Percentiles rank a stretch among this genome's conserved stretches.
These are phyloP conservation scores for Williopsis jadinii DNA, from an alignment of 1,139 yeast species.

Conservation along the genomic window DNA sequence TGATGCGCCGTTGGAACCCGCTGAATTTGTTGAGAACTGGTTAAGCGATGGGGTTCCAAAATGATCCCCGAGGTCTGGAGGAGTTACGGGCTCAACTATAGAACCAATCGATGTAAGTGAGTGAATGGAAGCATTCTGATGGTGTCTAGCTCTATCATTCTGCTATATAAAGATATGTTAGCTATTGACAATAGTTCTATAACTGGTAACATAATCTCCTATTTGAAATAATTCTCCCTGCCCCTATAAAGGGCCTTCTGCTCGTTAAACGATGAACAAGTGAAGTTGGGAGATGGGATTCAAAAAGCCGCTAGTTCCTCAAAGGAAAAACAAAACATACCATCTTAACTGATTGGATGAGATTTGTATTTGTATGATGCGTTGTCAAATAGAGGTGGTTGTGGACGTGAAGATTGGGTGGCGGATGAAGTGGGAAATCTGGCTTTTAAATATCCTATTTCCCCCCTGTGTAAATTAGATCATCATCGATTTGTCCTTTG, in stretches of 20 bases:
- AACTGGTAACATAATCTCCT: no score
- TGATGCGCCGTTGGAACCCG: constrained; percentile 8
- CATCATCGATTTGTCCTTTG: constrained; percentile 4
- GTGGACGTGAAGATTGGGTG: not conserved
- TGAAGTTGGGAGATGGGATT: no score
- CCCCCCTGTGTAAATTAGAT: constrained; percentile 3
- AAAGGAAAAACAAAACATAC: not conserved
- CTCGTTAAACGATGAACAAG: no score
- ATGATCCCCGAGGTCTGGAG: constrained; percentile 17
- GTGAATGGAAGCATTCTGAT: constrained; percentile 20
- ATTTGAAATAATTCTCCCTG: no score
- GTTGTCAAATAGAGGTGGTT: no score
- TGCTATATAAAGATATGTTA: constrained; percentile 1
- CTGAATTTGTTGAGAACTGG: not conserved
- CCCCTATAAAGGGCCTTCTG: not conserved
- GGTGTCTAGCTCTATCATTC: constrained; percentile 16
- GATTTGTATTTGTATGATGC: not conserved
- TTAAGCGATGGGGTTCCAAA: constrained; percentile 2
- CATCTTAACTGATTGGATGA: not conserved
- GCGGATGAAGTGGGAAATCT: constrained; percentile 5
- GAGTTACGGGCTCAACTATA: constrained; percentile 22
- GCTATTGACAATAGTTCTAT: not conserved
- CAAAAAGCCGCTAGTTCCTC: no score
- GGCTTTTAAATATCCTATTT: constrained; percentile 10
- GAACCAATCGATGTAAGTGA: constrained; percentile 21